Percentiles rank a stretch among this genome's conserved stretches.
Conservation (phyloP, 345 rosid species). For the Odontarrhena argentea region DNA sequence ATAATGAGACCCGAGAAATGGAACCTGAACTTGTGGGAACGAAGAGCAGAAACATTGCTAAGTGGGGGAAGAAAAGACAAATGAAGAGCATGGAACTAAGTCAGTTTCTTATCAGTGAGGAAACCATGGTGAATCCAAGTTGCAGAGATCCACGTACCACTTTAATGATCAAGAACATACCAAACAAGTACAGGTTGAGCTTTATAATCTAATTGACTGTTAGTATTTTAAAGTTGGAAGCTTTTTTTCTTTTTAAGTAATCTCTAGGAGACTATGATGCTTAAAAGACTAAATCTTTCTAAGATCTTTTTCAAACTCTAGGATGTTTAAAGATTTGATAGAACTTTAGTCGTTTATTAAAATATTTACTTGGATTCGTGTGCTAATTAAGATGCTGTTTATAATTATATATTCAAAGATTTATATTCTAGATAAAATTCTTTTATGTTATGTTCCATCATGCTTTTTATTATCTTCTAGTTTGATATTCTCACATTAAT, state of each 20-base stretch:
- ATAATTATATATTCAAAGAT: slow-evolving; percentile 29
- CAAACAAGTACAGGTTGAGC: slow-evolving; percentile 46
- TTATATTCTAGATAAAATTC: slow-evolving; percentile 45
- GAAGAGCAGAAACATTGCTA: slow-evolving; percentile 29
- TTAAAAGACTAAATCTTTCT: slow-evolving; percentile 4
- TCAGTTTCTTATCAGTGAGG: slow-evolving; percentile 77
- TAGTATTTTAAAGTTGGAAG: slow-evolving; percentile 1
- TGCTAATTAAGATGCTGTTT: slow-evolving; percentile 28
- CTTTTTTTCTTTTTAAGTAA: neutral
- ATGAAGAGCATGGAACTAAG: slow-evolving; percentile 55
- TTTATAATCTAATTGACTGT: neutral
- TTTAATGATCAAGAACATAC: slow-evolving; percentile 48
- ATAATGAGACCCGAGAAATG: slow-evolving; percentile 42
- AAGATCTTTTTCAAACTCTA: slow-evolving; percentile 25
- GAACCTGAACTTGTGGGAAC: slow-evolving; percentile 11
- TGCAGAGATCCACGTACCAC: slow-evolving; percentile 49
- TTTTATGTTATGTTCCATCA: slow-evolving; percentile 39
- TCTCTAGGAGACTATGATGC: slow-evolving; percentile 16
- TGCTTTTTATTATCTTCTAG: slow-evolving; percentile 35
- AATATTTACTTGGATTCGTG: slow-evolving; percentile 41
- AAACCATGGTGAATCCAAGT: slow-evolving; percentile 45
- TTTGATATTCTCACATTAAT: slow-evolving; percentile 32
- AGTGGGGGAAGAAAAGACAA: slow-evolving; percentile 61
- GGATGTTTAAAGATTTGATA: slow-evolving; percentile 19
- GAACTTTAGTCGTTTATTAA: slow-evolving; percentile 33